A percentile compares a stretch with the other conserved stretches of the same genome.
phyloP scores from a whole-genome alignment of 805 yeast species.

The Saturnispora zaruensis region DNA sequence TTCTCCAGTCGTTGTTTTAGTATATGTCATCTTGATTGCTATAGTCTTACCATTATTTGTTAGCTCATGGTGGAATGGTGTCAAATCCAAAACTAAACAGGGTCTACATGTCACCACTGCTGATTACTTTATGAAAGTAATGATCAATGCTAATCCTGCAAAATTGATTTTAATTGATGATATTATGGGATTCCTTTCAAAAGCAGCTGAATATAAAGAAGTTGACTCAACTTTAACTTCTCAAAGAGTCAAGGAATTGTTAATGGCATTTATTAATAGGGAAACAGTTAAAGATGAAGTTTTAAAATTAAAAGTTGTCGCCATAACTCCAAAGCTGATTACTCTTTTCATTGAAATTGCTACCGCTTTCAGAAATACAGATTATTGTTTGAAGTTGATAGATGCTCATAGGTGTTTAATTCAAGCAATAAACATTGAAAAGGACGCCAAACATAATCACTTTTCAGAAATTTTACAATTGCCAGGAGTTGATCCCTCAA shows the following conservation, averaged over 20 bases:
- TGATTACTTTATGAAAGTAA: conserved; percentile 55
- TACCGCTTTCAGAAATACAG: conserved; percentile 65
- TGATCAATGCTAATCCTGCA: conserved; percentile 69
- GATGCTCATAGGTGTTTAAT: conserved; percentile 63
- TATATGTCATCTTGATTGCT: conserved; percentile 68
- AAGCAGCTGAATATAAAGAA: conserved; percentile 55
- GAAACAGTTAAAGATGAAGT: conserved; percentile 30
- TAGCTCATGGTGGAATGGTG: conserved; percentile 83
- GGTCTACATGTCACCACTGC: conserved; percentile 87
- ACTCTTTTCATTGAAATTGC: conserved; percentile 75
- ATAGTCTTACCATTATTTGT: conserved; percentile 72
- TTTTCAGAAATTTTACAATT: conserved; percentile 70
- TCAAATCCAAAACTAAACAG: conserved; percentile 68
- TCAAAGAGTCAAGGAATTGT: conserved; percentile 41
- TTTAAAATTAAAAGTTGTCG: conserved; percentile 47
- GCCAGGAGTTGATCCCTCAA: conserved; percentile 55
- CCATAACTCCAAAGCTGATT: conserved; percentile 57
- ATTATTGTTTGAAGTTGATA: conserved; percentile 48
- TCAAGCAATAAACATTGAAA: conserved; percentile 53
- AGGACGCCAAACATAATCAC: conserved; percentile 34
- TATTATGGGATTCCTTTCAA: conserved; percentile 50
- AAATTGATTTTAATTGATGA: conserved; percentile 50
- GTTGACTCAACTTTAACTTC: conserved; percentile 34
- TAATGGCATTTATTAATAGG: conserved; percentile 56
- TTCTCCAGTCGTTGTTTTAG: conserved; percentile 50